A percentile compares a stretch with the other conserved stretches of the same genome.
These are phyloP conservation scores for Ceratobasidium sp. DNA, from an alignment of 1,284 basidiomycete genomes.

Conservation along the genomic window DNA sequence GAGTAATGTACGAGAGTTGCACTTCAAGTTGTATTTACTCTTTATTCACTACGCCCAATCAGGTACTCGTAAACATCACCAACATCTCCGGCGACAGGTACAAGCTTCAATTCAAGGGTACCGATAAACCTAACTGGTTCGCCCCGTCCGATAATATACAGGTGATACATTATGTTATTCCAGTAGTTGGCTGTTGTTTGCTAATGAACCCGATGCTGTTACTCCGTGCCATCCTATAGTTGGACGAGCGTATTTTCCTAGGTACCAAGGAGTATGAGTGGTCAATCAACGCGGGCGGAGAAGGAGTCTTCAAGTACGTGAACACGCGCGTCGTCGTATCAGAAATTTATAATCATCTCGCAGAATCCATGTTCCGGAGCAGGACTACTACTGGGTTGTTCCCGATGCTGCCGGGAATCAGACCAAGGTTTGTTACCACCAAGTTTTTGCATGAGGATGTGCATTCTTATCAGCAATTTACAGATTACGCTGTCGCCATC, in stretches of 20 bases:
- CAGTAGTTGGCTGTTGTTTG: no score
- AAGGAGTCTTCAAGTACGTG: not conserved
- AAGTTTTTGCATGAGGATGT: no score
- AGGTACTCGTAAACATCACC: not conserved
- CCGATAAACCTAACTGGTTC: not conserved
- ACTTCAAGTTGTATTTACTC: not conserved
- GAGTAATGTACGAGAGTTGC: slow-evolving; percentile 4
- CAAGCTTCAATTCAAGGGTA: not conserved
- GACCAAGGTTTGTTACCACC: not conserved
- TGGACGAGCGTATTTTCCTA: no score
- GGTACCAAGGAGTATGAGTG: no score
- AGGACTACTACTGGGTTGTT: not conserved
- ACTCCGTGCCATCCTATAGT: no score
- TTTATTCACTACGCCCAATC: not conserved
- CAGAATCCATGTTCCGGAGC: not conserved
- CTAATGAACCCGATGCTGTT: no score
- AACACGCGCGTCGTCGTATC: no score
- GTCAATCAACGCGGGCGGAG: not conserved
- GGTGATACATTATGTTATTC: no score
- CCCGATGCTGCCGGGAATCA: not conserved
- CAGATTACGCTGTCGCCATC: not conserved
- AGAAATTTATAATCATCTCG: not conserved
- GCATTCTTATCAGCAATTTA: no score
- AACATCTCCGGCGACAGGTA: not conserved
- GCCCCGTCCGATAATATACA: not conserved